These are phyloP conservation scores for Agastache rugosa DNA, from an alignment of 257 asterid species.

Conservation along the genomic window DNA sequence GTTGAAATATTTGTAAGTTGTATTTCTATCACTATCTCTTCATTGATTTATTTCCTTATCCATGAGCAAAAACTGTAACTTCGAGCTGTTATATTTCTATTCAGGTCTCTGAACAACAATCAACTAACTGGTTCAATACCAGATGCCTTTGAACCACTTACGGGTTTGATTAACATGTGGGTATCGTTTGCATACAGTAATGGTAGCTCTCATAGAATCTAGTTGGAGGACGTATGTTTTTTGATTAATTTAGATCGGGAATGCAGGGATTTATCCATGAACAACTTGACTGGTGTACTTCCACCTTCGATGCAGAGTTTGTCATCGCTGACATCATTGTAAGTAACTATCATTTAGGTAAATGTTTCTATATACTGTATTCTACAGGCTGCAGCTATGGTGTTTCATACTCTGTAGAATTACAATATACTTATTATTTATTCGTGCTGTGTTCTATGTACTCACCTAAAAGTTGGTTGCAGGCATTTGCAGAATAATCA, in stretches of 20 bases:
- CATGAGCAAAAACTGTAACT: constrained; percentile 22
- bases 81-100: constrained; percentile 17
- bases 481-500: constrained; percentile 92
- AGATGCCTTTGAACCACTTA: constrained; percentile 69
- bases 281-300: constrained; percentile 67
- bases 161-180: constrained; percentile 60
- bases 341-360: constrained; percentile 43
- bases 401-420: not conserved
- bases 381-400: not conserved
- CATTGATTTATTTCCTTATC: not conserved
- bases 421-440: not conserved
- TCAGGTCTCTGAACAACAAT: constrained; percentile 71
- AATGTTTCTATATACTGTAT: not conserved
- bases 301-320: constrained; percentile 83
- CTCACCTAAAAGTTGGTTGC: constrained; percentile 37
- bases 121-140: constrained; percentile 77
- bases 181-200: constrained; percentile 32
- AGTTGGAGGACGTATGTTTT: constrained; percentile 13
- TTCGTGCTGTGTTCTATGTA: not conserved
- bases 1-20: constrained; percentile 70
- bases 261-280: constrained; percentile 83
- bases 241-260: constrained; percentile 18
- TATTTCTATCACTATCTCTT: not conserved
- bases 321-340: constrained; percentile 71
- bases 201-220: constrained; percentile 10